Conservation (phyloP, 768 basidiomycete genomes). For the Tephrocybe sp. region DNA sequence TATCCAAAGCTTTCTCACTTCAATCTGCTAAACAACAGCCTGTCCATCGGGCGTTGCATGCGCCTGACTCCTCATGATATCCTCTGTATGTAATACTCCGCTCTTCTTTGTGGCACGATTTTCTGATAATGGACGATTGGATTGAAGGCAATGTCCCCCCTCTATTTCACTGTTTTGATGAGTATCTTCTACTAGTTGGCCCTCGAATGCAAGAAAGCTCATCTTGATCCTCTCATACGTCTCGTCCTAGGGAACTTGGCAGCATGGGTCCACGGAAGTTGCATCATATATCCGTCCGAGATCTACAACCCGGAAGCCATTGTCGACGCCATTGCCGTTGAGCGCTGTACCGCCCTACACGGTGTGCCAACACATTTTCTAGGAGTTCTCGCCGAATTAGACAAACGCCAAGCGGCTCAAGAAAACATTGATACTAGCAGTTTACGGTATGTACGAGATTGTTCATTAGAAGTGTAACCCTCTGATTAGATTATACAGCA, state of each 20-base stretch:
- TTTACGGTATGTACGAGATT: slow-evolving; percentile 46
- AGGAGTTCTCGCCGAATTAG: slow-evolving; percentile 67
- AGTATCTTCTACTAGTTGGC: slow-evolving; percentile 36
- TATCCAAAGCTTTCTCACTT: slow-evolving; percentile 67
- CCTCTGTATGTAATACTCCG: slow-evolving; percentile 47
- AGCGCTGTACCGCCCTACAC: slow-evolving; percentile 75
- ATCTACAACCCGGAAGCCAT: slow-evolving; percentile 61
- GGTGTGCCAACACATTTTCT: slow-evolving; percentile 87
- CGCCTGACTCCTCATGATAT: slow-evolving; percentile 59
- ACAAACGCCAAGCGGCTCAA: slow-evolving; percentile 45
- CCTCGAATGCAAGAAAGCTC: neutral
- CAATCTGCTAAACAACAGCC: slow-evolving; percentile 76
- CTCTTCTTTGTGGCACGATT: neutral
- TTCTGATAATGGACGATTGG: neutral
- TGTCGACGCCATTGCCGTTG: slow-evolving; percentile 65
- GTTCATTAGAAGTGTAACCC: neutral
- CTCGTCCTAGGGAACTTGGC: slow-evolving; percentile 81
- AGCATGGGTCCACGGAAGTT: slow-evolving; percentile 70
- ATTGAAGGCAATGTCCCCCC: slow-evolving; percentile 75
- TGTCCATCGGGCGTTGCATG: slow-evolving; percentile 74
- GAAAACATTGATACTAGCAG: slow-evolving; percentile 43
- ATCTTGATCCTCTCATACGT: slow-evolving; percentile 37
- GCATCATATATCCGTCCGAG: slow-evolving; percentile 72
- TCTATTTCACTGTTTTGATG: slow-evolving; percentile 87
- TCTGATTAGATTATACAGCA: slow-evolving; percentile 30